phyloP scores from a whole-genome alignment of 257 asterid species.

The Solanum ossicruentum region DNA sequence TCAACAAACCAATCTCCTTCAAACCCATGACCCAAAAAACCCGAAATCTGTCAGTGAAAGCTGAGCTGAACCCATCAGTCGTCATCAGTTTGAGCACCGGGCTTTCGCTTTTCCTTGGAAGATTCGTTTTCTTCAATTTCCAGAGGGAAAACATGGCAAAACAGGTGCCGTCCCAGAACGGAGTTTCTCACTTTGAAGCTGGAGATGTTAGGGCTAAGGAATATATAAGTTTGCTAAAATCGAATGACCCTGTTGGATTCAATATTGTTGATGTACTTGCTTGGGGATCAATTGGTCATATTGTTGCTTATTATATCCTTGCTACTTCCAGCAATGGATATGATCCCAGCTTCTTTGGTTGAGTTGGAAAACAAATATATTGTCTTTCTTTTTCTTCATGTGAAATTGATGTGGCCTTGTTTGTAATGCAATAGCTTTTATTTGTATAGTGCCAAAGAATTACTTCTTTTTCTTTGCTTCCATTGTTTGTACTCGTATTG shows the following conservation, averaged over 20 bases:
- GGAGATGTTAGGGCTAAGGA: constrained; percentile 90
- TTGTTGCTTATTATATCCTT: constrained; percentile 81
- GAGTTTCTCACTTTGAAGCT: constrained; percentile 77
- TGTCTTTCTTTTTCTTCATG: not conserved
- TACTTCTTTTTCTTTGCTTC: not conserved
- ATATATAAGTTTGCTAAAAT: constrained; percentile 79
- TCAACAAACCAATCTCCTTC: constrained; percentile 14
- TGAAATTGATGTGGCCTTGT: not conserved
- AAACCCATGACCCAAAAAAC: constrained; percentile 6
- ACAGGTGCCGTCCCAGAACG: constrained; percentile 94
- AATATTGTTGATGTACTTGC: constrained; percentile 93
- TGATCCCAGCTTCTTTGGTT: constrained; percentile 71
- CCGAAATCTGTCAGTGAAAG: constrained; percentile 17
- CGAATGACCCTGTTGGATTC: constrained; percentile 91
- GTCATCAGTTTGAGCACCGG: constrained; percentile 96
- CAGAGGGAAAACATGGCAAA: constrained; percentile 93
- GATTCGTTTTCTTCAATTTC: constrained; percentile 92
- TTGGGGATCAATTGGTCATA: constrained; percentile 95
- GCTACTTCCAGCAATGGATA: constrained; percentile 97
- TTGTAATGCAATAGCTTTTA: not conserved
- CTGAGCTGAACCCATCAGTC: constrained; percentile 65
- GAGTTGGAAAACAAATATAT: not conserved
- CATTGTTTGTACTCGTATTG: not conserved
- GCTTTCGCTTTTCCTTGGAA: constrained; percentile 66
- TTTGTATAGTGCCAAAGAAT: not conserved